A percentile compares a stretch with the other conserved stretches of the same genome.
Evolutionary conservation across 2,329 filamentous ascomycete species (phyloP).

Genomic region (Bipolaris gigantea): DNA sequence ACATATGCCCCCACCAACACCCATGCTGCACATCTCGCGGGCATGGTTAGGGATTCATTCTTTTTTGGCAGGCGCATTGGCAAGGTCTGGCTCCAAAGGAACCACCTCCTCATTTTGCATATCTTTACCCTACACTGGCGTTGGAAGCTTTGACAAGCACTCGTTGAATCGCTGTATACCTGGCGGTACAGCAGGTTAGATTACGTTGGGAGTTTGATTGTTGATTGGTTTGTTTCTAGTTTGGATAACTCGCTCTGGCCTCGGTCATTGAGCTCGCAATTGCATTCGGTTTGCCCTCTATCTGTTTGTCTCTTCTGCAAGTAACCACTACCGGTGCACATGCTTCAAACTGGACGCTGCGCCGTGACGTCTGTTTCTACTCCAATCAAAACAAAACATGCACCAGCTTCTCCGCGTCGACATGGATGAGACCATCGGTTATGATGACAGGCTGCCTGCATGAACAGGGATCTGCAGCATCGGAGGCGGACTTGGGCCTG

Average conservation of each 20-base stretch:
- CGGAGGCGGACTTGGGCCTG: constrained; percentile 8
- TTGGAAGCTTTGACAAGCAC: constrained; percentile 8
- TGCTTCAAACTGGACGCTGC: background rate
- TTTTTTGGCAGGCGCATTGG: constrained; percentile 18
- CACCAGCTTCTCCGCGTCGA: constrained; percentile 3
- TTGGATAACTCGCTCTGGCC: constrained; percentile 17
- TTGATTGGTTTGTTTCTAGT: background rate
- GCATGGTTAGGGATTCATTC: constrained; percentile 20
- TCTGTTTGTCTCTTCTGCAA: background rate
- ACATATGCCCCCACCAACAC: constrained; percentile 16
- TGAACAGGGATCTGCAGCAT: constrained; percentile 1
- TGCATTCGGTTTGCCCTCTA: constrained; percentile 10
- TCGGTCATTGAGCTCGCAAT: constrained; percentile 18
- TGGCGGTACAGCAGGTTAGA: constrained; percentile 6
- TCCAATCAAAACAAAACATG: constrained; percentile 1
- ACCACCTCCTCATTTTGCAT: constrained; percentile 2
- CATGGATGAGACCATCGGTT: background rate
- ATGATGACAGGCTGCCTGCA: constrained; percentile 1
- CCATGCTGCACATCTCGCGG: constrained; percentile 27
- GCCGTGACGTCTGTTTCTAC: background rate
- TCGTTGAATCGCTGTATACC: constrained; percentile 3
- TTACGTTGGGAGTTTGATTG: constrained; percentile 1
- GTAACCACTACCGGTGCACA: background rate
- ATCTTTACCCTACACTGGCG: constrained; percentile 12
- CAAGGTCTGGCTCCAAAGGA: constrained; percentile 9